Base-by-base conservation (phyloP, 108 stramenopile genomes). In the Chaetoceros muelleri region DNA sequence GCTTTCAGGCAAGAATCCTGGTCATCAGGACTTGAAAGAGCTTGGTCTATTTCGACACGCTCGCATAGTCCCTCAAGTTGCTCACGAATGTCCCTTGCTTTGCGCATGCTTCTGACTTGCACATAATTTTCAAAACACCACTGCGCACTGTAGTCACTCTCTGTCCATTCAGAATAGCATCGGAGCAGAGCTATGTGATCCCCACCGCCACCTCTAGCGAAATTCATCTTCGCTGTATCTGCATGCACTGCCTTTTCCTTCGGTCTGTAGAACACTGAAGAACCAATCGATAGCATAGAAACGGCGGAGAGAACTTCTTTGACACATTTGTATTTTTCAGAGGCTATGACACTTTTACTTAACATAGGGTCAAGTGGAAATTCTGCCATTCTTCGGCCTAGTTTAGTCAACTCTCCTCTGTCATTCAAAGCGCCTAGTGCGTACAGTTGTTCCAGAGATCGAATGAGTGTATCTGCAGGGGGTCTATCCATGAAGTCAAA, bases 101-200 rank as follows among this genome's bases (percentile, higher is more conserved):
- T 81, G 53, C 82, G 80, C 53, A 99, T 93, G 67, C 78, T 92
- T 24, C 82, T 75, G 3, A 96, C 85, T 66, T 99, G 99, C 3
- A 98, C 90, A 60, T 80, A 99, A 61, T 99, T 98, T 57, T 99
- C 99, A 69, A 94, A 93, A 73, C 99, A 99, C 99, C 99, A 99
- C 51, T 85, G 92, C 3, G 90, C 77, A 55, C 84, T 92, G 71
- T 78, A 94, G 62, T 95, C 95, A 0, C 88, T 74, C 19, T 94
- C 83, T 19, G 80, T 94, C 99, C 99, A 99, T 47, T 97, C 89
- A 16, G 63, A 56, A 66, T 95, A 99, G 62, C 93, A 94, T 18
- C 94, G 66, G 47, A 95, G 59, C 53, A 99, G 66, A 21, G 90
- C 64, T 61, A 90, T 76, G 55, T 97, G 96, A 67, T 99, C 99